Evolutionary conservation across 163 green algal genomes (phyloP).

Genomic region (Chlorella variabilis): DNA sequence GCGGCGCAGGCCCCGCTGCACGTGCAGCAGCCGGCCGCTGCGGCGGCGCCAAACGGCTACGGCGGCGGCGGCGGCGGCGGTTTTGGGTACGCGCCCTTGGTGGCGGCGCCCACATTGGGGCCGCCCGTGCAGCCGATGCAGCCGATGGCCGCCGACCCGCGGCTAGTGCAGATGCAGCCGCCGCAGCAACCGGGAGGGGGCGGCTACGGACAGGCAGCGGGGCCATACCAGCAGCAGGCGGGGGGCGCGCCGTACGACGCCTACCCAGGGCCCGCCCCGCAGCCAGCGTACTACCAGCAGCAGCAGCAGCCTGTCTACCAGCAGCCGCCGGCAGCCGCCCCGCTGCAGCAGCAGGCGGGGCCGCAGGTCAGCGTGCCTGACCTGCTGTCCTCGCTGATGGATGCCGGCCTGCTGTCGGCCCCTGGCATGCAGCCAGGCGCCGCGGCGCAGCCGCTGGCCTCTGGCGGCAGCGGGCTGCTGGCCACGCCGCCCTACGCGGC

Average conservation of each 20-base stretch:
- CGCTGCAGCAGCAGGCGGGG: constrained; percentile 22
- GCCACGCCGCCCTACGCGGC: neutral
- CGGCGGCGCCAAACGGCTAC: neutral
- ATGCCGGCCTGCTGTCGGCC: constrained; percentile 36
- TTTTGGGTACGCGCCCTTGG: neutral
- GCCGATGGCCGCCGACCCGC: constrained; percentile 18
- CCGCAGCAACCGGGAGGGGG: neutral
- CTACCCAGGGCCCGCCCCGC: neutral
- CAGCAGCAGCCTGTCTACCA: constrained; percentile 18
- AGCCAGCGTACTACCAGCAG: neutral
- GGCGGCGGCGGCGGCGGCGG: neutral
- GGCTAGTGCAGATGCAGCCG: neutral
- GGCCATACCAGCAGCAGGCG: neutral
- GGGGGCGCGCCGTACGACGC: neutral
- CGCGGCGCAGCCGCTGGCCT: neutral
- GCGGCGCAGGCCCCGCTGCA: neutral
- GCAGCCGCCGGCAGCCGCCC: neutral
- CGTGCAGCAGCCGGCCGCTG: neutral
- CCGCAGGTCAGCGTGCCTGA: neutral
- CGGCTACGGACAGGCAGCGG: too few species aligned
- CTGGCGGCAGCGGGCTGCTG: neutral
- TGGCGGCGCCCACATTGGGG: neutral
- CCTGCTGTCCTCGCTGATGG: constrained; percentile 44
- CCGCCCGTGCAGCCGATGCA: neutral
- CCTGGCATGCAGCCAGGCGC: neutral